A percentile compares a stretch with the other conserved stretches of the same genome.
phyloP scores from a whole-genome alignment of 192 early-diverging fungal genomes.

The Coemansia sp. region DNA sequence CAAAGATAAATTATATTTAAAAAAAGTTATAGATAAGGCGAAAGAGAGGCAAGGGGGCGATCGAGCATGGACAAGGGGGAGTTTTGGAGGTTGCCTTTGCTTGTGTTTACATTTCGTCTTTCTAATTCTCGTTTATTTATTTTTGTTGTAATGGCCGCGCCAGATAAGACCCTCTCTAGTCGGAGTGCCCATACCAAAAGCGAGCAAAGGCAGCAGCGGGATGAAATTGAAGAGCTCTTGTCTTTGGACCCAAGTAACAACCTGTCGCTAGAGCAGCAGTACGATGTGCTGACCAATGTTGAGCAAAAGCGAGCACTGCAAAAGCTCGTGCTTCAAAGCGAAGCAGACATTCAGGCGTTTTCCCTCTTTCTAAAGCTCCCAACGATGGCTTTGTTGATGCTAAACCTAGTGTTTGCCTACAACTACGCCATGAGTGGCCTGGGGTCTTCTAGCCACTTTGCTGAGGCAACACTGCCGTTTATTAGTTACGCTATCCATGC shows the following conservation, averaged over 20 bases:
- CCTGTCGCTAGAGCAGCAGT: slow-evolving; percentile 27
- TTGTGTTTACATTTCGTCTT: not conserved
- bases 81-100: not conserved
- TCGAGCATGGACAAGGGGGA: not conserved
- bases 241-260: slow-evolving; percentile 20
- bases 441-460: slow-evolving; percentile 2
- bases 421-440: slow-evolving; percentile 29
- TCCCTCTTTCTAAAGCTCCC: slow-evolving; percentile 42
- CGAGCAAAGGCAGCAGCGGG: not conserved
- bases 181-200: not conserved
- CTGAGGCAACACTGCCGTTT: slow-evolving; percentile 26
- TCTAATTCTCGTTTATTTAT: not conserved
- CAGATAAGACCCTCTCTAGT: not conserved
- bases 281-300: slow-evolving; percentile 28
- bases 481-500: slow-evolving; percentile 18
- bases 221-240: slow-evolving; percentile 20
- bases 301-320: slow-evolving; percentile 31
- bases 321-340: slow-evolving; percentile 34
- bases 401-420: slow-evolving; percentile 46
- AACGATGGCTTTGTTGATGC: slow-evolving; percentile 32
- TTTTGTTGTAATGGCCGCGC: not conserved
- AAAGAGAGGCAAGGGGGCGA: not conserved
- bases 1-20: not conserved
- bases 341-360: slow-evolving; percentile 46
- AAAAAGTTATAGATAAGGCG: not conserved